phyloP scores from a whole-genome alignment of 148 eudicot species.

The Fagopyrum esculentum region DNA sequence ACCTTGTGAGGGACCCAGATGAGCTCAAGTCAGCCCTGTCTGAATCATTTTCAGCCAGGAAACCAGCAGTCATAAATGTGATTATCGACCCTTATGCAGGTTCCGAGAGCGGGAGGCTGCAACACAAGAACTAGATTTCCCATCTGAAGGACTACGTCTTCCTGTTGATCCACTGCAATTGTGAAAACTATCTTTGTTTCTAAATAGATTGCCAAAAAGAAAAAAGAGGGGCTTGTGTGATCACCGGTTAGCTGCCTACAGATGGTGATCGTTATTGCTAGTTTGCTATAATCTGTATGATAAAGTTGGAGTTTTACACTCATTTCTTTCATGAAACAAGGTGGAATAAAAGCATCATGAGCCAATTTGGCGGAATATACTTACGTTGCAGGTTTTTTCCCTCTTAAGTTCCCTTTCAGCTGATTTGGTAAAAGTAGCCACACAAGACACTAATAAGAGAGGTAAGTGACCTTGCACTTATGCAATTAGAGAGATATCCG shows the following conservation, averaged over 20 bases:
- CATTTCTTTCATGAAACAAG: neutral
- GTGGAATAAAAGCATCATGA: neutral
- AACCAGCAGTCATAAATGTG: slow-evolving; percentile 86
- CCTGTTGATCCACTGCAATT: neutral
- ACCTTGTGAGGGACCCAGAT: slow-evolving; percentile 57
- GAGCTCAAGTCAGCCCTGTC: slow-evolving; percentile 72
- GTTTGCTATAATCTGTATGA: neutral
- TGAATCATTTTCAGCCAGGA: slow-evolving; percentile 69
- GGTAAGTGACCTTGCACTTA: too few relatives aligned
- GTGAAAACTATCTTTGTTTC: neutral
- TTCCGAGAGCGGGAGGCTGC: slow-evolving; percentile 85
- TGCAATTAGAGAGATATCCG: too few relatives aligned
- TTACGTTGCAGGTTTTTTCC: too few relatives aligned
- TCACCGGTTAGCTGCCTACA: neutral
- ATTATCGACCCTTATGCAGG: slow-evolving; percentile 92
- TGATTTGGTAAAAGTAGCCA: neutral
- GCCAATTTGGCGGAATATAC: neutral
- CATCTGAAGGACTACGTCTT: neutral
- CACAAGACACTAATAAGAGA: too few relatives aligned
- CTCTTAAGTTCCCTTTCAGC: neutral
- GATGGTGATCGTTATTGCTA: neutral
- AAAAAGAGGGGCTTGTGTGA: neutral
- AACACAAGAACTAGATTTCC: slow-evolving; percentile 71
- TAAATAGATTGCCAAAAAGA: neutral
- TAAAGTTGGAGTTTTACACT: neutral